Conservation (phyloP, 169 alveolate species). For the Theileria annulata region DNA sequence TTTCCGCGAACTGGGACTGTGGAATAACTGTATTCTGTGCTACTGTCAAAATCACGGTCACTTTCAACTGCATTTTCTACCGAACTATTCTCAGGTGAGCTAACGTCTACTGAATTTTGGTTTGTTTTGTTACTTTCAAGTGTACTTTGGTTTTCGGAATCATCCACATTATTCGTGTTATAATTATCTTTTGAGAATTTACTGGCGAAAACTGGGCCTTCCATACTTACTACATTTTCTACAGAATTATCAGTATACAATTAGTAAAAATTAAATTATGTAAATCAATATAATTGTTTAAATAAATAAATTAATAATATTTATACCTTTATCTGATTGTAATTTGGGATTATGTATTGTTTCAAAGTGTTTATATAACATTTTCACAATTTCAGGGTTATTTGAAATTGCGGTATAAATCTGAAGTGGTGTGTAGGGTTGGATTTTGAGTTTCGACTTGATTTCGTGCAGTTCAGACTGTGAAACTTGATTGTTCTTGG, state of each 20-base stretch:
- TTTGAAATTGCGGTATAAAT: slow-evolving; percentile 47
- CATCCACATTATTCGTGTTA: too few relatives aligned
- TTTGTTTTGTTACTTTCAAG: too few relatives aligned
- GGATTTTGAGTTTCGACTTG: slow-evolving; percentile 72
- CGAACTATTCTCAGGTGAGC: neutral
- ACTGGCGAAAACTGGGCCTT: too few relatives aligned
- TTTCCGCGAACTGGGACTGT: neutral
- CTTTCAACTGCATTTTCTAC: neutral
- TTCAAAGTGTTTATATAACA: slow-evolving; percentile 58
- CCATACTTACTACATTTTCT: too few relatives aligned
- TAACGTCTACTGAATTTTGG: too few relatives aligned
- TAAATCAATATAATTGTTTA: too few relatives aligned
- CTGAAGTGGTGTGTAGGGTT: slow-evolving; percentile 66
- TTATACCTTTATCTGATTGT: slow-evolving; percentile 6
- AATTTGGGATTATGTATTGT: slow-evolving; percentile 44
- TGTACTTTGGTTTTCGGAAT: too few relatives aligned
- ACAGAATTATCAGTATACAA: too few relatives aligned
- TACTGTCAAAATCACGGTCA: slow-evolving; percentile 13
- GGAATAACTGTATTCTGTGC: slow-evolving; percentile 8
- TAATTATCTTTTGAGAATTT: too few relatives aligned
- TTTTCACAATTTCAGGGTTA: slow-evolving; percentile 50
- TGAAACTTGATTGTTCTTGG: slow-evolving; percentile 48
- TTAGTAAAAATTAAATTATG: too few relatives aligned
- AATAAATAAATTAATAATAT: too few relatives aligned
- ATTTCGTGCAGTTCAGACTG: slow-evolving; percentile 70